Conservation (phyloP, 2,329 filamentous ascomycete genomes). For the Paradendryphiella salina region DNA sequence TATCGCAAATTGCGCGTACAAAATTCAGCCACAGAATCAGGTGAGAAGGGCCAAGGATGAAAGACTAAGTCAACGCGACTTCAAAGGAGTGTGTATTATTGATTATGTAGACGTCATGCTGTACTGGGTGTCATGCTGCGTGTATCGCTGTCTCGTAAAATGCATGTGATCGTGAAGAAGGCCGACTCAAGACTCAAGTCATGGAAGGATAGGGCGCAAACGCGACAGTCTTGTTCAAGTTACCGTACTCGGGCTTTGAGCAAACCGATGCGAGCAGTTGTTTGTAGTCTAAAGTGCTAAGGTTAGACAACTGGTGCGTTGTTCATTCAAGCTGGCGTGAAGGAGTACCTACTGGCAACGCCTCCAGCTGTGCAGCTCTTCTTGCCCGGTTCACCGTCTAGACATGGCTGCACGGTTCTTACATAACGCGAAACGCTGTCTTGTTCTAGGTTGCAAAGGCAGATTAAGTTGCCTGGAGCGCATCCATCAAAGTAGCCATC, state of each 20-base stretch:
- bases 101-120: constrained; percentile 7
- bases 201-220: constrained; percentile 3
- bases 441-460: constrained; percentile 24
- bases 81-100: constrained; percentile 9
- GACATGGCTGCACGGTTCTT: constrained; percentile 22
- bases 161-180: background rate
- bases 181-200: background rate
- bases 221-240: constrained; percentile 15
- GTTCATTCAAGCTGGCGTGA: no score
- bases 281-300: constrained; percentile 21
- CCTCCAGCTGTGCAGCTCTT: constrained; percentile 22
- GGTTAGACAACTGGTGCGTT: background rate
- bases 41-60: background rate
- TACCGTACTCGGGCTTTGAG: constrained; percentile 9
- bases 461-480: constrained; percentile 11
- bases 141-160: constrained; percentile 5
- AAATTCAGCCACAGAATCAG: background rate
- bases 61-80: background rate
- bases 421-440: constrained; percentile 21
- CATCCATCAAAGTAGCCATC: constrained; percentile 17
- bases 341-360: constrained; percentile 16
- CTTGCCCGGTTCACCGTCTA: constrained; percentile 18
- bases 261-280: constrained; percentile 17
- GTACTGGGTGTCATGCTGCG: background rate
- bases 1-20: background rate